Evolutionary conservation across 2,329 filamentous ascomycete genomes (phyloP).

Genomic region (Sordariomycetes sp.): DNA sequence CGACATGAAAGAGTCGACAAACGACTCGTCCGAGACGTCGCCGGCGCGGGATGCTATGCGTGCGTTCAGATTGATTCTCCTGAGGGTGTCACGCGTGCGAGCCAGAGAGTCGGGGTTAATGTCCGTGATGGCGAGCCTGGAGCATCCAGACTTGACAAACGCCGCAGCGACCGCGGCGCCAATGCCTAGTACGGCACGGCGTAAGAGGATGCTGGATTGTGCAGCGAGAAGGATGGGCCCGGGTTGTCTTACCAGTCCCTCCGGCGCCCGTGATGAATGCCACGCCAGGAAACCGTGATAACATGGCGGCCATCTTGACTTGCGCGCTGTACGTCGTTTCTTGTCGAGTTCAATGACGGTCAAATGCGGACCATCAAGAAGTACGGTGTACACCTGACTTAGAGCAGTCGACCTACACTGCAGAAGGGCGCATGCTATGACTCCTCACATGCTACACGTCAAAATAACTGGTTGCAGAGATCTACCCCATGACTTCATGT

Average conservation of each 20-base stretch:
- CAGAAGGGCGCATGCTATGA: too few species aligned
- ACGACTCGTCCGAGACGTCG: conserved; percentile 32
- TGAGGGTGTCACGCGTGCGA: conserved; percentile 18
- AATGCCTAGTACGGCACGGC: conserved; percentile 28
- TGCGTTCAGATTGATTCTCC: conserved; percentile 17
- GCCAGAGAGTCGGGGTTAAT: conserved; percentile 25
- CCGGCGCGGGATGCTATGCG: conserved; percentile 22
- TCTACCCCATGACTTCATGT: too few species aligned
- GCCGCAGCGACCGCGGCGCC: conserved; percentile 36
- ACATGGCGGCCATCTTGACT: conserved; percentile 2
- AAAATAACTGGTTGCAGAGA: too few species aligned
- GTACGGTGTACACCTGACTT: too few species aligned
- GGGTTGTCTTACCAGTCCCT: conserved; percentile 22
- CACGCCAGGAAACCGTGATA: conserved; percentile 25
- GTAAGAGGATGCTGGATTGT: not conserved
- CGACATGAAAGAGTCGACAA: conserved; percentile 22
- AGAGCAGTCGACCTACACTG: too few species aligned
- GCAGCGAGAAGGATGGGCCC: not conserved
- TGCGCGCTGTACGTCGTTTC: not conserved
- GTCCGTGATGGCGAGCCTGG: conserved; percentile 39
- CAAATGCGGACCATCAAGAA: too few species aligned
- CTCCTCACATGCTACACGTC: too few species aligned
- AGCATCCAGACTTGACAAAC: conserved; percentile 35
- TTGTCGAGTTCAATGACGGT: too few species aligned
- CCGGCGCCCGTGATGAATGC: conserved; percentile 32